Evolutionary conservation across 768 basidiomycete species (phyloP).

Genomic region (Amanita jacksonii): DNA sequence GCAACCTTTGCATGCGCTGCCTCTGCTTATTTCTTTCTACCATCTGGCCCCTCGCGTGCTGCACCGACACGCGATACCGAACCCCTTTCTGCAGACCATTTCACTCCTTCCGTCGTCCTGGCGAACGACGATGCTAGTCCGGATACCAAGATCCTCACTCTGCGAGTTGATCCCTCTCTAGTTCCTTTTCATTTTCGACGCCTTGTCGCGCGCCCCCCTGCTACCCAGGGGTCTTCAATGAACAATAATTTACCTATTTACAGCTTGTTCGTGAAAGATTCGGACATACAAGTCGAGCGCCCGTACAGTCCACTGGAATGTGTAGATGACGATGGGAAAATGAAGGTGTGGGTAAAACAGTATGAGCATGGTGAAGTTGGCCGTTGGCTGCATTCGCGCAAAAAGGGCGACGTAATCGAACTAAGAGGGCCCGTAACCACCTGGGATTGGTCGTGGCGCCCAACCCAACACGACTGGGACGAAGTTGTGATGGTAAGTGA

Average conservation of each 20-base stretch:
- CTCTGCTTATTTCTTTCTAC: conserved; percentile 43
- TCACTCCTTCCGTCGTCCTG: conserved; percentile 53
- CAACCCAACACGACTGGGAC: conserved; percentile 49
- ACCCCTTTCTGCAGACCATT: conserved; percentile 39
- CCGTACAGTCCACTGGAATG: conserved; percentile 78
- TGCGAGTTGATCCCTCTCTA: conserved; percentile 41
- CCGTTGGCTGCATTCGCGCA: conserved; percentile 70
- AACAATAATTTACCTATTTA: conserved; percentile 41
- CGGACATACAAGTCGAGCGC: conserved; percentile 81
- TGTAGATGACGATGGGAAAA: conserved; percentile 52
- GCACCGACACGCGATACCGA: conserved; percentile 29
- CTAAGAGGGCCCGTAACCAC: conserved; percentile 69
- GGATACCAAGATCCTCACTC: conserved; percentile 54
- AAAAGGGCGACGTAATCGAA: conserved; percentile 58
- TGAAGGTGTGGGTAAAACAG: conserved; percentile 76
- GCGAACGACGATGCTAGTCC: conserved; percentile 42
- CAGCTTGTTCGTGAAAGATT: conserved; percentile 77
- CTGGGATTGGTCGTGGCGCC: conserved; percentile 35
- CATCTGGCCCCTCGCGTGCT: conserved; percentile 32
- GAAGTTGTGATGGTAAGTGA: conserved; percentile 64
- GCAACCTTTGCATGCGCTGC: conserved; percentile 31
- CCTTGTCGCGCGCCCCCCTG: conserved; percentile 10
- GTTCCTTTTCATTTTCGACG: conserved; percentile 17
- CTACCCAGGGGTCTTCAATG: conserved; percentile 8
- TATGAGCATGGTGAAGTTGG: conserved; percentile 76